Conservation (phyloP, 768 basidiomycete genomes). For the Boletus reticuloceps region DNA sequence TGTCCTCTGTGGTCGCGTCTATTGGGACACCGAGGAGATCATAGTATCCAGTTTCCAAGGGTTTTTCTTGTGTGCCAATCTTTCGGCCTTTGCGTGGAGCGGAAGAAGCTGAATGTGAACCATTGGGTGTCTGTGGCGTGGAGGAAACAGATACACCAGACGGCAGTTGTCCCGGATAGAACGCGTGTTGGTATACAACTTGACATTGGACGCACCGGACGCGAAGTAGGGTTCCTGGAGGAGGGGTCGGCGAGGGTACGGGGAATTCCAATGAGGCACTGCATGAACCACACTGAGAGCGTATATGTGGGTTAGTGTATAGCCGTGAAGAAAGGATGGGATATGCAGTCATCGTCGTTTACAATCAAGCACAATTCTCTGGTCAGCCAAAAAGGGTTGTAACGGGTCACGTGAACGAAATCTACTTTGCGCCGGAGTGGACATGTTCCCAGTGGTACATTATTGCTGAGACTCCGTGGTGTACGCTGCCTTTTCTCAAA, state of each 20-base stretch:
- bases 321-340: constrained; percentile 62
- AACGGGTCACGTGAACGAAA: constrained; percentile 14
- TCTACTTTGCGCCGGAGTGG: too few relatives aligned
- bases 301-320: constrained; percentile 57
- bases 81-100: constrained; percentile 56
- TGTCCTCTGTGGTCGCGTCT: constrained; percentile 75
- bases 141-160: constrained; percentile 15
- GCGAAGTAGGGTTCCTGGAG: constrained; percentile 55
- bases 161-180: constrained; percentile 63
- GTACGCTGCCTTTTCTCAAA: too few relatives aligned
- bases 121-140: constrained; percentile 16
- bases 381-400: constrained; percentile 1
- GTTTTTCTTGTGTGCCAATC: constrained; percentile 86
- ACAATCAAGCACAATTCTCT: neutral
- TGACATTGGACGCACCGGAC: constrained; percentile 73
- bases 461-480: too few relatives aligned
- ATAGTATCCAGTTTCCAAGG: constrained; percentile 89
- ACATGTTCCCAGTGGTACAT: too few relatives aligned
- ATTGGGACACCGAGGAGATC: constrained; percentile 77
- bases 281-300: constrained; percentile 60
- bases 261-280: constrained; percentile 61
- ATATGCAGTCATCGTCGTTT: constrained; percentile 43
- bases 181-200: constrained; percentile 56
- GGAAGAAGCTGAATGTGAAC: constrained; percentile 17
- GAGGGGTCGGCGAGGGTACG: constrained; percentile 56